Evolutionary conservation across 805 yeast genomes (phyloP).

Genomic region (Saccharomycopsis malanga): DNA sequence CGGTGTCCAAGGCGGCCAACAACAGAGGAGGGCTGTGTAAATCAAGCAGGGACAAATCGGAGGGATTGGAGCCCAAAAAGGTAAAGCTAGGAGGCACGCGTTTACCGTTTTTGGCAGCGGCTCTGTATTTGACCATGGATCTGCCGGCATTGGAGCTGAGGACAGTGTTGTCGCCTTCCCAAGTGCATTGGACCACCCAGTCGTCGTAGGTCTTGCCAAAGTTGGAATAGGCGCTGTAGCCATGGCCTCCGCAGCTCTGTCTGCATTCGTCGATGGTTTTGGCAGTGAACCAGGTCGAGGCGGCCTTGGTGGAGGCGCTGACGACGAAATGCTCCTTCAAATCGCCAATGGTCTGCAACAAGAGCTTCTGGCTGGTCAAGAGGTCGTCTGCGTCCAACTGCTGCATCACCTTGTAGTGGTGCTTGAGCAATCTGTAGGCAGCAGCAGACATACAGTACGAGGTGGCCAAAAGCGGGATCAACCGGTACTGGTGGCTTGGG

Average conservation of each 20-base stretch:
- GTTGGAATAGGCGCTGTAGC: conserved; percentile 88
- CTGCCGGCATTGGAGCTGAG: conserved; percentile 81
- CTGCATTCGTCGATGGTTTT: conserved; percentile 80
- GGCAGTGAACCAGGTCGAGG: conserved; percentile 81
- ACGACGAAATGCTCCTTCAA: conserved; percentile 75
- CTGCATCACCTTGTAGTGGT: conserved; percentile 43
- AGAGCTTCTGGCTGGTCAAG: conserved; percentile 23
- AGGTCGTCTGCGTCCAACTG: conserved; percentile 43
- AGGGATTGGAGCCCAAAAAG: conserved; percentile 27
- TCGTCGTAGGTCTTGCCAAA: conserved; percentile 84
- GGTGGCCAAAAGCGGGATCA: conserved; percentile 77
- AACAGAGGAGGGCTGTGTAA: conserved; percentile 29
- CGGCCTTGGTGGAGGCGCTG: conserved; percentile 83
- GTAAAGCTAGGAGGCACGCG: conserved; percentile 26
- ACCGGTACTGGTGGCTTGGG: conserved; percentile 81
- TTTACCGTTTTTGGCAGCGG: conserved; percentile 32
- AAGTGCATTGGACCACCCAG: conserved; percentile 97
- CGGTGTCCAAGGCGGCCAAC: conserved; percentile 34
- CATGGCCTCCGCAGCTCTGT: conserved; percentile 95
- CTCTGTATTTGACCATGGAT: conserved; percentile 43
- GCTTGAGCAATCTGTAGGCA: conserved; percentile 51
- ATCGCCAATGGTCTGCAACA: conserved; percentile 42
- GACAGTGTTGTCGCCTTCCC: conserved; percentile 96
- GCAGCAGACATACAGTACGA: conserved; percentile 72
- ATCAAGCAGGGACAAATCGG: conserved; percentile 11